Conservation (phyloP, 2,329 filamentous ascomycete genomes). For the Aspergillus udagawae region DNA sequence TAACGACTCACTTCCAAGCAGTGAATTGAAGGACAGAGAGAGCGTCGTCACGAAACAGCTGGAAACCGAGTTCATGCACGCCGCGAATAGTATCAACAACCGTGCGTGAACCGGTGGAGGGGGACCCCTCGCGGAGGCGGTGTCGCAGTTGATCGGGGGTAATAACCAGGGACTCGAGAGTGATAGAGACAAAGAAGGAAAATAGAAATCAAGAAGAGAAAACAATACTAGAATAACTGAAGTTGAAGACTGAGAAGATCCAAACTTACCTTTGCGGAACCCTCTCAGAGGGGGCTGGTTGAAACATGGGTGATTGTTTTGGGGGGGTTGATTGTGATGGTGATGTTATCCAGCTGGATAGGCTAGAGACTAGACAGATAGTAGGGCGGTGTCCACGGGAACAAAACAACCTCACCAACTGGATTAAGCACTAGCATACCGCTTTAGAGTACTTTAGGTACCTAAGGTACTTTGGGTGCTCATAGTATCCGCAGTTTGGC, state of each 20-base stretch:
- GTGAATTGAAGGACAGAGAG: slow-evolving; percentile 1
- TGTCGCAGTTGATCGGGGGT: slow-evolving; percentile 28
- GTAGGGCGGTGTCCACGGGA: slow-evolving; percentile 8
- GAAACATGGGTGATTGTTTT: slow-evolving; percentile 4
- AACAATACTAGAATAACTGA: background rate
- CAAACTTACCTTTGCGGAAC: slow-evolving; percentile 18
- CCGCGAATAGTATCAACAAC: slow-evolving; percentile 8
- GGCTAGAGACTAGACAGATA: background rate
- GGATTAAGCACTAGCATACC: background rate
- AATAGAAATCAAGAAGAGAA: background rate
- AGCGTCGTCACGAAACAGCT: background rate
- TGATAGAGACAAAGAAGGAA: slow-evolving; percentile 3
- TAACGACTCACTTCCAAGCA: background rate
- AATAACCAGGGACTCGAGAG: slow-evolving; percentile 12
- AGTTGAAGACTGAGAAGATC: slow-evolving; percentile 2
- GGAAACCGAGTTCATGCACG: slow-evolving; percentile 10
- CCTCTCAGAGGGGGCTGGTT: slow-evolving; percentile 20
- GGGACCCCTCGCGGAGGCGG: slow-evolving; percentile 31
- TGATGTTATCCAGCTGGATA: slow-evolving; percentile 5
- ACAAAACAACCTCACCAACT: slow-evolving; percentile 3
- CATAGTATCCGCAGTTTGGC: background rate
- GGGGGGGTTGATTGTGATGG: slow-evolving; percentile 5
- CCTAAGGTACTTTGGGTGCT: background rate
- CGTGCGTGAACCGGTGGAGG: slow-evolving; percentile 13
- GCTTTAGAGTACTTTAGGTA: background rate